These are phyloP conservation scores for Clonostachys chloroleuca DNA, from an alignment of 2,329 filamentous ascomycete genomes.

Conservation along the genomic window DNA sequence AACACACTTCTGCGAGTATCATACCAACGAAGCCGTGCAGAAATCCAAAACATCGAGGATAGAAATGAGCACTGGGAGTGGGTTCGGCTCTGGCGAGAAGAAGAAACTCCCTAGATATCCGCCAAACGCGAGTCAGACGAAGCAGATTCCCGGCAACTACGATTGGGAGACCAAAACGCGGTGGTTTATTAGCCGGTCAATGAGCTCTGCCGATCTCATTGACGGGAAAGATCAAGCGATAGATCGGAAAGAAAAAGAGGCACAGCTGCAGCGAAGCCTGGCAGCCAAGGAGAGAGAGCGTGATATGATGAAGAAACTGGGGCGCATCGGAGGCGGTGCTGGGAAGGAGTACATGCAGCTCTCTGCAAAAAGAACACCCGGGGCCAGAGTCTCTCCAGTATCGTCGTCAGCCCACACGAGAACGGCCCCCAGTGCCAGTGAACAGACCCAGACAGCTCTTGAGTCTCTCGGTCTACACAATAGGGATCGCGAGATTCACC, in stretches of 20 bases:
- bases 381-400: background rate
- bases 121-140: constrained; percentile 5
- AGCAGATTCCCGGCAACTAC: constrained; percentile 27
- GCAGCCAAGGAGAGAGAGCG: constrained; percentile 67
- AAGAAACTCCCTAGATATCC: constrained; percentile 6
- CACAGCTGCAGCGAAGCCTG: constrained; percentile 60
- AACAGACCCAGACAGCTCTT: constrained; percentile 32
- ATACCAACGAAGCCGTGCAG: constrained; percentile 76
- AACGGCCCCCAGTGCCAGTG: constrained; percentile 1
- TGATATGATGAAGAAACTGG: constrained; percentile 66
- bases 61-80: constrained; percentile 60
- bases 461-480: constrained; percentile 23
- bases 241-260: constrained; percentile 58
- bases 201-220: constrained; percentile 56
- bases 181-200: constrained; percentile 46
- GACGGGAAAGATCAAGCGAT: constrained; percentile 59
- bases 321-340: constrained; percentile 57
- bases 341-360: constrained; percentile 67
- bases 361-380: constrained; percentile 11
- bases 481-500: constrained; percentile 40
- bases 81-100: constrained; percentile 7
- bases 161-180: constrained; percentile 55
- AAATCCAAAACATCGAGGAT: constrained; percentile 63
- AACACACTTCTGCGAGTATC: constrained; percentile 89
- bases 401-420: constrained; percentile 1